phyloP scores from a whole-genome alignment of 2,329 filamentous ascomycete genomes.

The Biscogniauxia mediterranea region DNA sequence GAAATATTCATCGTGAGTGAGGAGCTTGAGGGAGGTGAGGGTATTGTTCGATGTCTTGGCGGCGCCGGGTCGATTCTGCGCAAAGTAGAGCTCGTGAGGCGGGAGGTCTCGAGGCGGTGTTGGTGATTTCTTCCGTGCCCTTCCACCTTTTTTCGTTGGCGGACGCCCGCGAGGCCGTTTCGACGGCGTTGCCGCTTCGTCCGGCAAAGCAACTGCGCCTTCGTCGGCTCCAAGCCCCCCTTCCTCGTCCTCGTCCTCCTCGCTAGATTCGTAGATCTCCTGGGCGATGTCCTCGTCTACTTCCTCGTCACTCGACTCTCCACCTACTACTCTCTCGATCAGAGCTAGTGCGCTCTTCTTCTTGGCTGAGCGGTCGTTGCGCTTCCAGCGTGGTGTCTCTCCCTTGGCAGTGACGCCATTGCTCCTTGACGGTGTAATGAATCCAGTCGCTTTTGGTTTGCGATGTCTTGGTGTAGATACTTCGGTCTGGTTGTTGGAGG shows the following conservation, averaged over 20 bases:
- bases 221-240: slow-evolving; percentile 26
- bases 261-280: slow-evolving; percentile 63
- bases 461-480: slow-evolving; percentile 26
- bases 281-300: slow-evolving; percentile 67
- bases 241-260: slow-evolving; percentile 41
- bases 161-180: slow-evolving; percentile 48
- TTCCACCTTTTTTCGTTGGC: slow-evolving; percentile 39
- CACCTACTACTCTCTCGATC: slow-evolving; percentile 67
- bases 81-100: slow-evolving; percentile 89
- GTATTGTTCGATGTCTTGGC: slow-evolving; percentile 86
- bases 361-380: slow-evolving; percentile 79
- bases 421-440: slow-evolving; percentile 25
- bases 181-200: slow-evolving; percentile 39
- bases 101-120: slow-evolving; percentile 81
- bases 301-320: slow-evolving; percentile 67
- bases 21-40: slow-evolving; percentile 68
- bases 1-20: slow-evolving; percentile 93
- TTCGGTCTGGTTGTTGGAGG: slow-evolving; percentile 10
- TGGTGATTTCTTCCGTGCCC: slow-evolving; percentile 61
- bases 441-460: slow-evolving; percentile 16
- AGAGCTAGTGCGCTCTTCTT: slow-evolving; percentile 79
- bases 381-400: slow-evolving; percentile 61
- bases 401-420: slow-evolving; percentile 29
- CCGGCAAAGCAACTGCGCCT: slow-evolving; percentile 23
- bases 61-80: slow-evolving; percentile 79